Base-by-base conservation (phyloP, 2,329 filamentous ascomycete genomes). In the Daldinia sp. region DNA sequence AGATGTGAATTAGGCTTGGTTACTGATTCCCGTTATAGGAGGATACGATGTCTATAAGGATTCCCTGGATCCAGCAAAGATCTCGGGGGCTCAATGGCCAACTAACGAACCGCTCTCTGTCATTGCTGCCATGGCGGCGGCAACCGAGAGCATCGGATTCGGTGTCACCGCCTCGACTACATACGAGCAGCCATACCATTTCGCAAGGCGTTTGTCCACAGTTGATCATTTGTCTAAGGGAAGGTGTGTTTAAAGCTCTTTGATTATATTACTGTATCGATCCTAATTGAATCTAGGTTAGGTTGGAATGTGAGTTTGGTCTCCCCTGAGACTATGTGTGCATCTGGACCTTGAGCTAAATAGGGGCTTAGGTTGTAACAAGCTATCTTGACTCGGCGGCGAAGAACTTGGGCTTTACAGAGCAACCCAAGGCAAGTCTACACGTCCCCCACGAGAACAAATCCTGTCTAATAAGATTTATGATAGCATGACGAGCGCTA, bases 41-140 rank as follows among this genome's bases (percentile, higher is more conserved):
- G 87, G 87, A 2, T 91, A 91, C 70, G 89, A 92, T 77, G 87
- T 91, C 1, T 91, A 90, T 74, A 85, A 85, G 54, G 83, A 84
- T 0, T 78, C 77, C 0, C 79, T 90, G 2, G 82, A 85, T 1
- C 84, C 88, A 0, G 86, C 87, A 0, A 83, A 89, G 23, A 77
- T 81, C 4, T 87, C 87, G 0, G 89, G 87, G 0, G 86, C 88
- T 0, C 88, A 91, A 74, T 92, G 87, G 85, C 89, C 89, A 0
- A 86, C 90, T 15, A 90, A 90, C 23, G 89, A 91, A 72, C 89
- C 89, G 0, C 72, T 91, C 1, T 82, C 84, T 1, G 82, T 88
- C 0, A 80, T 92, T 0, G 82, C 88, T 1, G 88, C 88, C 0
- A 90, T 92, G 88, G 89, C 89, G 1, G 88, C 89, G 0, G 89